These are phyloP conservation scores for Achaetomium macrosporum DNA, from an alignment of 2,329 filamentous ascomycete genomes.

Conservation along the genomic window DNA sequence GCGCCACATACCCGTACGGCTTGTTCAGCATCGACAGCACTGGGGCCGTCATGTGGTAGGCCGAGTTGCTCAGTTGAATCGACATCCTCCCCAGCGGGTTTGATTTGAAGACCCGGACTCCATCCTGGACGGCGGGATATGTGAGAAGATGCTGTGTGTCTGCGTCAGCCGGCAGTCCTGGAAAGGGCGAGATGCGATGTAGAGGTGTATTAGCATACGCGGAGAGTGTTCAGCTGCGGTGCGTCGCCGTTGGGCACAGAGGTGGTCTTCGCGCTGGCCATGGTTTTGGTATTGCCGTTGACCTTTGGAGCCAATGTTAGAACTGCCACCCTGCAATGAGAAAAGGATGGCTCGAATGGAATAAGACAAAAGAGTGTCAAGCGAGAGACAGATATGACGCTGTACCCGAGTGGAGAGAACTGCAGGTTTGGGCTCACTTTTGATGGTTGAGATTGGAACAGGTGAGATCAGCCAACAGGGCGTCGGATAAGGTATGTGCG, in stretches of 20 bases:
- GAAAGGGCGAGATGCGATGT: neutral
- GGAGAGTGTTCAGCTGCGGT: slow-evolving; percentile 10
- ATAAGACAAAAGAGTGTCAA: no score
- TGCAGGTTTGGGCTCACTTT: no score
- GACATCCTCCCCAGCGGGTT: slow-evolving; percentile 82
- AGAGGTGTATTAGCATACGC: slow-evolving; percentile 5
- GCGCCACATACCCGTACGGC: slow-evolving; percentile 75
- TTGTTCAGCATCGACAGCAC: slow-evolving; percentile 71
- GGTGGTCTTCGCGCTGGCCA: slow-evolving; percentile 3
- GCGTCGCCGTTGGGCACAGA: slow-evolving; percentile 12
- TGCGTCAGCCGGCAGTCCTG: slow-evolving; percentile 12
- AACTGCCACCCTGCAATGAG: neutral
- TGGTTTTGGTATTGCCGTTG: neutral
- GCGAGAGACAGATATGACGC: no score
- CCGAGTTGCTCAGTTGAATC: slow-evolving; percentile 65
- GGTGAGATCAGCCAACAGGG: no score
- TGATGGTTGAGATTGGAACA: no score
- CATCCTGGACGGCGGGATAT: slow-evolving; percentile 78
- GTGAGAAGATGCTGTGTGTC: slow-evolving; percentile 66
- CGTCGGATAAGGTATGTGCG: no score
- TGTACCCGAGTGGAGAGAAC: no score
- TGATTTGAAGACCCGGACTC: slow-evolving; percentile 70
- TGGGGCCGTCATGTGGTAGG: slow-evolving; percentile 71
- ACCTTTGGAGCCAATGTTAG: neutral
- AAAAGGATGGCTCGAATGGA: neutral